A percentile compares a stretch with the other conserved stretches of the same genome.
Conservation (phyloP, 169 alveolate genomes). For the Plasmodium billcollinsi region DNA sequence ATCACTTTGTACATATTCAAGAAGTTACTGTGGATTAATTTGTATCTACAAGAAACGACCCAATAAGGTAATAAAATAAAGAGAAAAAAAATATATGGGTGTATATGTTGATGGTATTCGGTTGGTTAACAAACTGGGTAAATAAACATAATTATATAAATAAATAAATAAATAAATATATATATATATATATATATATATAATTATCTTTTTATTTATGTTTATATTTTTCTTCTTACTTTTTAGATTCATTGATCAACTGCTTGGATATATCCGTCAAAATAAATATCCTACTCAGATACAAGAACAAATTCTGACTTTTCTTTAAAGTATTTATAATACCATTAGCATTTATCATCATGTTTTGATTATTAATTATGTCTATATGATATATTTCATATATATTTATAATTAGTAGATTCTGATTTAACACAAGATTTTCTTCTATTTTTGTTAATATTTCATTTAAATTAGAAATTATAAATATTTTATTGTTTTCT, state of each 20-base stretch:
- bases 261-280: constrained; percentile 70
- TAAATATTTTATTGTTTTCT: constrained; percentile 57
- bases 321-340: constrained; percentile 53
- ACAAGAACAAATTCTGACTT: constrained; percentile 64
- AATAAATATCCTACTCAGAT: constrained; percentile 60
- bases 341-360: constrained; percentile 72
- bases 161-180: neutral
- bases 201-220: neutral
- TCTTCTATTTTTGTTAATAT: constrained; percentile 65
- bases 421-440: constrained; percentile 66
- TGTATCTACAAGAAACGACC: constrained; percentile 12
- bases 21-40: constrained; percentile 53
- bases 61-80: neutral
- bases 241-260: constrained; percentile 62
- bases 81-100: neutral
- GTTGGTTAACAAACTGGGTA: no score
- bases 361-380: constrained; percentile 67
- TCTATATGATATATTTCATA: constrained; percentile 70
- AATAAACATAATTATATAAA: no score
- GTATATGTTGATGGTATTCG: no score
- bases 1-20: constrained; percentile 57
- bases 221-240: constrained; percentile 21
- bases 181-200: neutral
- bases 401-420: constrained; percentile 52
- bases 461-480: constrained; percentile 72